These are phyloP conservation scores for Camellia sinensis DNA, from an alignment of 148 eudicot genomes.

Conservation along the genomic window DNA sequence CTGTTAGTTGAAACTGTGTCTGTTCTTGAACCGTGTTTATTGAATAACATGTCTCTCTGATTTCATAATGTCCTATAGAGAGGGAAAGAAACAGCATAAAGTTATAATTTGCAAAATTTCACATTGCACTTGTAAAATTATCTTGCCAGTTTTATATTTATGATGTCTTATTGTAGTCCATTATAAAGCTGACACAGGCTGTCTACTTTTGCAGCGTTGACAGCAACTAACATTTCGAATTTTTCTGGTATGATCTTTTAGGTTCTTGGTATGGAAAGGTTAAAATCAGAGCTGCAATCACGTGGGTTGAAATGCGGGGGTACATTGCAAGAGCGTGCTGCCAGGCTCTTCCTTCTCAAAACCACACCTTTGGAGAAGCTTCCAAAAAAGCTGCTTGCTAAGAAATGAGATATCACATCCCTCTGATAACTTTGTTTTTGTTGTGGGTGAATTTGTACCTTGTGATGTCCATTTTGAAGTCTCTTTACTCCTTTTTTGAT, in stretches of 20 bases:
- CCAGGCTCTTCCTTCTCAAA: conserved; percentile 89
- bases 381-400: conserved; percentile 90
- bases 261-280: conserved; percentile 87
- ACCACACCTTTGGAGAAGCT: conserved; percentile 87
- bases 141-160: not conserved
- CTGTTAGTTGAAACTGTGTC: conserved; percentile 4
- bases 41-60: no score
- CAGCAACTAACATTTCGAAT: not conserved
- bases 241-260: conserved; percentile 17
- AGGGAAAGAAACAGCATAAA: not conserved
- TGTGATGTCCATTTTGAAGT: not conserved
- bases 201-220: not conserved
- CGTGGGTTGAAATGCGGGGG: conserved; percentile 94
- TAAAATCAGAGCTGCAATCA: conserved; percentile 78
- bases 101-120: not conserved
- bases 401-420: conserved; percentile 48
- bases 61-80: not conserved
- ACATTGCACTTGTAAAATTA: no score
- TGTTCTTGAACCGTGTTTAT: not conserved
- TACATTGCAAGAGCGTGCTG: conserved; percentile 92
- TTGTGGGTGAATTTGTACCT: not conserved
- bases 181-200: not conserved
- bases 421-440: no score
- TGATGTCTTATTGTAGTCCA: not conserved
- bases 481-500: not conserved